Percentiles rank a stretch among this genome's conserved stretches.
These are phyloP conservation scores for Colletotrichum sp. DNA, from an alignment of 2,329 filamentous ascomycete genomes.

Conservation along the genomic window DNA sequence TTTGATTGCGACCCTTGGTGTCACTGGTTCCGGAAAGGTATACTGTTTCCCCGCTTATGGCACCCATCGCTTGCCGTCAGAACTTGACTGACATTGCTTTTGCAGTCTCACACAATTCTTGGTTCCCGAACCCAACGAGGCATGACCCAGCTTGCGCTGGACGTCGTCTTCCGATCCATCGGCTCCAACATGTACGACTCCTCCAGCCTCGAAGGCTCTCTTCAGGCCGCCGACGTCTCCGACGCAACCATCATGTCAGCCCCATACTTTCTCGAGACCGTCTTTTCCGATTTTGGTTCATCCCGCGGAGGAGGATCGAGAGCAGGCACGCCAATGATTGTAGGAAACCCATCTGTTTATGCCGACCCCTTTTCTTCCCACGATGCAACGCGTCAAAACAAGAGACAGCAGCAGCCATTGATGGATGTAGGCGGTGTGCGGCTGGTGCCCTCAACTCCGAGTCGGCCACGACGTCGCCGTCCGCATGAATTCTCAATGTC, in stretches of 20 bases:
- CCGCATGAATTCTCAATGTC: neutral
- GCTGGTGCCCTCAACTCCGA: slow-evolving; percentile 37
- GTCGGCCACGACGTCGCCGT: neutral
- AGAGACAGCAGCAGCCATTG: slow-evolving; percentile 26
- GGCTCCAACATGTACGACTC: slow-evolving; percentile 71
- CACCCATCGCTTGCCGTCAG: neutral
- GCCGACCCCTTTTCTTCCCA: slow-evolving; percentile 20
- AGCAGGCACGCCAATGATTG: slow-evolving; percentile 73
- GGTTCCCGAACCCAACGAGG: slow-evolving; percentile 87
- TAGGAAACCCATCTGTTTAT: slow-evolving; percentile 48
- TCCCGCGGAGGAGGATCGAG: slow-evolving; percentile 66
- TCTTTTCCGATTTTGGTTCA: slow-evolving; percentile 71
- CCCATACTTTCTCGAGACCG: slow-evolving; percentile 76
- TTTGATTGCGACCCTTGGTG: slow-evolving; percentile 87
- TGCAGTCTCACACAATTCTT: slow-evolving; percentile 91
- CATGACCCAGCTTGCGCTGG: slow-evolving; percentile 88
- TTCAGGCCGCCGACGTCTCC: slow-evolving; percentile 78
- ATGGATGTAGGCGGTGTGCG: slow-evolving; percentile 51
- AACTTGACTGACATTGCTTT: neutral
- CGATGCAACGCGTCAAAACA: neutral
- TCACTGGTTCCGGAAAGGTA: slow-evolving; percentile 96
- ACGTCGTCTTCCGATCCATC: slow-evolving; percentile 86
- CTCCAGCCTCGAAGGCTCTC: slow-evolving; percentile 70
- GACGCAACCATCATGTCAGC: slow-evolving; percentile 81
- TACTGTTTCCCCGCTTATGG: neutral